Evolutionary conservation across 177 flowering plant genomes (phyloP).

Genomic region (Vitis hybrid): DNA sequence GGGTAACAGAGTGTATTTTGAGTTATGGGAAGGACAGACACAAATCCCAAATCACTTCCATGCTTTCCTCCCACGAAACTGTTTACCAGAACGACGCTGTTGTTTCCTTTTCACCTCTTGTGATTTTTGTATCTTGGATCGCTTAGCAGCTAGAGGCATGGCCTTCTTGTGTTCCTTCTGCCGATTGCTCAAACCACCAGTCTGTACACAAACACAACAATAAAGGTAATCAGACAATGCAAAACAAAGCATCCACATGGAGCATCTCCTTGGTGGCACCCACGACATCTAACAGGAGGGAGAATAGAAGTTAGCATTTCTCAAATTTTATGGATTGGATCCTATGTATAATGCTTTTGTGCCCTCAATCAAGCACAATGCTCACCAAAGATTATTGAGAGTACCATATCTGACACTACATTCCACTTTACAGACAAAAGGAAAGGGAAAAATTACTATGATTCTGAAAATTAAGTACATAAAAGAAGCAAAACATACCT

Average conservation of each 20-base stretch:
- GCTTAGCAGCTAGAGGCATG: constrained; percentile 84
- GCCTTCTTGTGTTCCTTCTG: constrained; percentile 82
- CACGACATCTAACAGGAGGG: no score
- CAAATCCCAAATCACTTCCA: constrained; percentile 48
- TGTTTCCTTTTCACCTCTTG: constrained; percentile 53
- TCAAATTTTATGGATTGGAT: no score
- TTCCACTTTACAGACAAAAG: neutral
- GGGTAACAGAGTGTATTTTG: no score
- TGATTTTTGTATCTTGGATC: constrained; percentile 50
- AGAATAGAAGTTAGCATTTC: no score
- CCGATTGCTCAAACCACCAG: constrained; percentile 75
- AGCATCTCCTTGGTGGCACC: neutral
- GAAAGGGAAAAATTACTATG: neutral
- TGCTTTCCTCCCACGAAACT: constrained; percentile 80
- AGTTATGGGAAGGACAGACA: no score
- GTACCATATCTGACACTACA: neutral
- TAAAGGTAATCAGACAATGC: neutral
- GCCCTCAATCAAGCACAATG: neutral
- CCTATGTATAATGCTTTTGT: no score
- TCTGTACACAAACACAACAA: constrained; percentile 39
- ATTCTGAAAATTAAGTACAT: no score
- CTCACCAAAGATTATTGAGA: constrained; percentile 3
- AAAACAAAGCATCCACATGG: neutral
- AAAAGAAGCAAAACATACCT: constrained; percentile 40
- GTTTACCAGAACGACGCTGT: constrained; percentile 51